Evolutionary conservation across 768 basidiomycete genomes (phyloP), one percentile per base, ranked within the genome.

Genomic region (Termitomyces sp.): DNA sequence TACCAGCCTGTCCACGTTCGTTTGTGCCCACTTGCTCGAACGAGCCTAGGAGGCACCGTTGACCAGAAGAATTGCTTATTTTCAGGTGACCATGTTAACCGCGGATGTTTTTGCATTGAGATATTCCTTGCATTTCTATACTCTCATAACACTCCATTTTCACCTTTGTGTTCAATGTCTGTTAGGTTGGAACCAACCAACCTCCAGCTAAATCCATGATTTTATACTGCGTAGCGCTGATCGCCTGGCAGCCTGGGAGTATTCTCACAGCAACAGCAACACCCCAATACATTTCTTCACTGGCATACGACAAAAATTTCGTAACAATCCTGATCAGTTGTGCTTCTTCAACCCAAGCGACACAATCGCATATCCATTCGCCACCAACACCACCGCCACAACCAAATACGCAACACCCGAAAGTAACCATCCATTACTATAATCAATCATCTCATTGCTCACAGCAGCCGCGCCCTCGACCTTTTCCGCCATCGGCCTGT

Each of bases 51-150:
- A n/a, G n/a, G n/a, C n/a, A n/a, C n/a, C n/a, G 80, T 94, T 47
- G 71, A 76, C 16, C 88, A 96, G 34, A 97, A 88, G 59, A 79
- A 85, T 22, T 98, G 98, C 77, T 77, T 97, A 44, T 98, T 98
- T 74, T 79, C 98, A 24, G 96, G 96, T 33, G 96, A 98, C 71
- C 98, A 98, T 71, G 95, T 98, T 42, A 95, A 98, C 74, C 86
- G 96, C 44, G 96, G 96, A 30, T 89, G 91, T 75, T 98, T 98
- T 67, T 81, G 82, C n/a, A 83, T 84, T 55, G 82, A 84, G 71
- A 81, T 81, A 57, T 51, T 40, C 45, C 61, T 59, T 45, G 16
- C 50, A 36, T 49, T 26, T 63, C 57, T 57, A n/a, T 30, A 58
- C 34, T 34, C 36, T 52, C 13, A 32, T 46, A 2, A 12, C 26